phyloP scores from a whole-genome alignment of 2,329 filamentous ascomycete genomes.

The Verticillium nubilum region DNA sequence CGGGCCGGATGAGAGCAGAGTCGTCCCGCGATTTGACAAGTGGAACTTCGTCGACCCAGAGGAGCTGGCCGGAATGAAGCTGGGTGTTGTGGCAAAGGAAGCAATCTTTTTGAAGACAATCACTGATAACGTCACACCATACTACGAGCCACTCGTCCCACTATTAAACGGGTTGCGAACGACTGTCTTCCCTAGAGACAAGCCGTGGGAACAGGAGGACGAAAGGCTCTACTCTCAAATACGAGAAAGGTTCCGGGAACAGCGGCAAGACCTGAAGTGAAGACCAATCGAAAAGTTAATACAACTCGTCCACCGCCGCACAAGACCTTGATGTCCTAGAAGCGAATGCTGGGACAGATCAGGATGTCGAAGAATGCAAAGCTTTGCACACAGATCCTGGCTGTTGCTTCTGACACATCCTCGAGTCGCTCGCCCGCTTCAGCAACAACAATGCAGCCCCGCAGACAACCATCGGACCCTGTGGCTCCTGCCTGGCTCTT shows the following conservation, averaged over 20 bases:
- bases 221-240: neutral
- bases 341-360: neutral
- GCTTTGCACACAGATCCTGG: neutral
- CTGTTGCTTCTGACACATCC: neutral
- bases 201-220: constrained; percentile 8
- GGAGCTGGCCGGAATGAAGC: neutral
- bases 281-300: neutral
- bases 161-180: constrained; percentile 23
- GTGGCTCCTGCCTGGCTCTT: constrained; percentile 33
- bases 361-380: neutral
- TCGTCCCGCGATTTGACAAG: constrained; percentile 5
- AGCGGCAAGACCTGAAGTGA: neutral
- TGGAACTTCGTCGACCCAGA: constrained; percentile 12
- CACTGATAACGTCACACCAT: constrained; percentile 14
- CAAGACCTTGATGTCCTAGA: neutral
- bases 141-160: constrained; percentile 21
- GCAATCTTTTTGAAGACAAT: neutral
- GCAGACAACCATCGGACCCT: constrained; percentile 23
- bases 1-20: constrained; percentile 14
- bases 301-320: neutral
- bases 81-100: constrained; percentile 1
- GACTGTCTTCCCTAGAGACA: constrained; percentile 20
- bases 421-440: neutral
- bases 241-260: neutral
- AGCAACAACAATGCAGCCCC: constrained; percentile 6